Percentiles rank a stretch among this genome's conserved stretches.
phyloP scores from a whole-genome alignment of 257 asterid genomes.

The Verbena officinalis region DNA sequence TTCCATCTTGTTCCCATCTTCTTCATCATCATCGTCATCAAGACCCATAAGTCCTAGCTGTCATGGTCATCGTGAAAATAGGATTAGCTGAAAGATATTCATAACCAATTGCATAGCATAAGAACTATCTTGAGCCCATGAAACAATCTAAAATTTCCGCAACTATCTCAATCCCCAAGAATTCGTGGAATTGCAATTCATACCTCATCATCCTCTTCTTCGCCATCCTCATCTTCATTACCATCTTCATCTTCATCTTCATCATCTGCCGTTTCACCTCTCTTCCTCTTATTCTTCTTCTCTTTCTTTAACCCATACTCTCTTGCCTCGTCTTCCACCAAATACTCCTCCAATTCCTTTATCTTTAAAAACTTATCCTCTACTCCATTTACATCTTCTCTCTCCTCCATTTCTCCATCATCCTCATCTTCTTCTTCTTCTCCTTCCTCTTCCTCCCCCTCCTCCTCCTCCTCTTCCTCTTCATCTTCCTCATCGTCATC shows the following conservation, averaged over 20 bases:
- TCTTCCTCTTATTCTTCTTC: slow-evolving; percentile 46
- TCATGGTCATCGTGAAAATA: slow-evolving; percentile 16
- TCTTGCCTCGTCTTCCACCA: slow-evolving; percentile 73
- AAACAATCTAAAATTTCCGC: background rate
- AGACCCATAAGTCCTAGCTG: slow-evolving; percentile 79
- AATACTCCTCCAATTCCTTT: slow-evolving; percentile 73
- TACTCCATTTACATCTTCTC: slow-evolving; percentile 43
- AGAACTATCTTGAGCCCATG: background rate
- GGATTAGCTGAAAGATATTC: slow-evolving; percentile 28
- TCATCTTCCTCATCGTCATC: slow-evolving; percentile 32
- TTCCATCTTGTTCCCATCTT: slow-evolving; percentile 45
- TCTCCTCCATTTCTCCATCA: slow-evolving; percentile 29
- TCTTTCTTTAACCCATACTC: slow-evolving; percentile 68
- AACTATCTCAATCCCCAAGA: slow-evolving; percentile 12
- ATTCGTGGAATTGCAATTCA: slow-evolving; percentile 29
- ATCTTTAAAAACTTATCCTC: slow-evolving; percentile 87
- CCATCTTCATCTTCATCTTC: slow-evolving; percentile 43
- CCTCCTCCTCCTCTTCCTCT: slow-evolving; percentile 32
- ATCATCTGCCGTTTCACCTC: slow-evolving; percentile 36
- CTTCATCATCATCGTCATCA: slow-evolving; percentile 57
- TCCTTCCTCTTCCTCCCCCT: slow-evolving; percentile 25
- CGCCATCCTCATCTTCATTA: slow-evolving; percentile 43
- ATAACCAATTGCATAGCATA: background rate
- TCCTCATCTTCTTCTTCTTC: slow-evolving; percentile 34
- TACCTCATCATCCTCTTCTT: slow-evolving; percentile 68